phyloP scores from a whole-genome alignment of 2,329 filamentous ascomycete genomes.

The Pseudocercospora ulei region DNA sequence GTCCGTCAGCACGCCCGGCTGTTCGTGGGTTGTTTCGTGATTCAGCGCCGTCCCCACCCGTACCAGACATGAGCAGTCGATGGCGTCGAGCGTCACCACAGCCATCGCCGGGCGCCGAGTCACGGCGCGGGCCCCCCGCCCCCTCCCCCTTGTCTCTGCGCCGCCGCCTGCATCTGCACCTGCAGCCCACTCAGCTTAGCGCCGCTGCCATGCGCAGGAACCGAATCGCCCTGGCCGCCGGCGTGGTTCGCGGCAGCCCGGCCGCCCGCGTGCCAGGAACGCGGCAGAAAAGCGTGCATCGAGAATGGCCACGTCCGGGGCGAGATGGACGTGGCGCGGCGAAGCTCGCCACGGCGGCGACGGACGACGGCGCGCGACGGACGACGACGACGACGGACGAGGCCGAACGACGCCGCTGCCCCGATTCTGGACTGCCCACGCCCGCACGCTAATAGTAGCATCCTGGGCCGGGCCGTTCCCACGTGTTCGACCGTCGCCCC shows the following conservation, averaged over 20 bases:
- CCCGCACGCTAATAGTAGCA: constrained; percentile 9
- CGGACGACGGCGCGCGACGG: too few species aligned
- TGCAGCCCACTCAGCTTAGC: constrained; percentile 10
- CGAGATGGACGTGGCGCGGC: too few species aligned
- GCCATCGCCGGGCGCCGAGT: too few species aligned
- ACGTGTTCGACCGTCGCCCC: constrained; percentile 20
- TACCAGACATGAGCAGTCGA: too few species aligned
- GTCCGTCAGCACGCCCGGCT: too few species aligned
- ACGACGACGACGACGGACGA: not conserved
- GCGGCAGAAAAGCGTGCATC: too few species aligned
- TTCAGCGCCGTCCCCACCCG: too few species aligned
- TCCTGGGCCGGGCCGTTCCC: constrained; percentile 16
- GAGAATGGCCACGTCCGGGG: too few species aligned
- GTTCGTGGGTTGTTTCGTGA: too few species aligned
- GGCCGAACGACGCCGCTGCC: not conserved
- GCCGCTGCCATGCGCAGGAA: constrained; percentile 14
- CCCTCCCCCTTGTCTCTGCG: constrained; percentile 1
- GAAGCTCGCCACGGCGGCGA: not conserved
- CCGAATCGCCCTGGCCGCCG: constrained; percentile 5
- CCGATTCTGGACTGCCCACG: not conserved
- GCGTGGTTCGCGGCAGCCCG: constrained; percentile 12
- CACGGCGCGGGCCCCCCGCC: too few species aligned
- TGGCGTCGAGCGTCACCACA: too few species aligned
- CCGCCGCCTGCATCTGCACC: constrained; percentile 6
- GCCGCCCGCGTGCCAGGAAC: constrained; percentile 18